Evolutionary conservation across 1,284 basidiomycete genomes (phyloP).

Genomic region (Inonotus obliquus): DNA sequence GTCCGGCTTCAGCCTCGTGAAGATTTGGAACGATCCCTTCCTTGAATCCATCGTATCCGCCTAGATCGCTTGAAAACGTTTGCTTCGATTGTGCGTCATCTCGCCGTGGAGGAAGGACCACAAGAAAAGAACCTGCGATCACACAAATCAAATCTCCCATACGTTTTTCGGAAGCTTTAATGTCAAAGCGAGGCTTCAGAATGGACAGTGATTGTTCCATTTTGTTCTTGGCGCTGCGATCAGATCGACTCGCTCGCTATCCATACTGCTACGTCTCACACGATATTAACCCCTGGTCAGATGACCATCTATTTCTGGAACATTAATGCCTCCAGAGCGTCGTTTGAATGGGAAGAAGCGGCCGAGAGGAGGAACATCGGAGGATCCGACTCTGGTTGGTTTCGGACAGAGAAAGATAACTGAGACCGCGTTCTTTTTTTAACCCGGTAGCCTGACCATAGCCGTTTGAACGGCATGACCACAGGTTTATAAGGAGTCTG

Average conservation of each 20-base stretch:
- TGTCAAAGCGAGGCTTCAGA: background rate
- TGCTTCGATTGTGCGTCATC: background rate
- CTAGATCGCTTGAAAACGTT: background rate
- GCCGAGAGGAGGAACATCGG: constrained; percentile 13
- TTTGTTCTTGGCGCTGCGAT: background rate
- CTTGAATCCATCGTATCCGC: background rate
- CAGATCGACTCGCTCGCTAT: background rate
- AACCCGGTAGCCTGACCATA: background rate
- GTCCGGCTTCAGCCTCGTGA: too few species aligned
- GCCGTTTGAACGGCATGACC: background rate
- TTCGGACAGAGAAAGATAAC: background rate
- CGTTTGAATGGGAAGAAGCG: background rate
- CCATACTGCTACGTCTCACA: background rate
- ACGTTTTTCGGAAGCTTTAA: background rate
- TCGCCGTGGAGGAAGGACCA: background rate
- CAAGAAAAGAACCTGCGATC: background rate
- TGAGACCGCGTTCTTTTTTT: background rate
- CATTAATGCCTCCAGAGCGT: background rate
- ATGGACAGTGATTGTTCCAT: background rate
- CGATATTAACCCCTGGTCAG: background rate
- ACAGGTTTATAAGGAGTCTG: constrained; percentile 1
- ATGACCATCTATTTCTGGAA: constrained; percentile 1
- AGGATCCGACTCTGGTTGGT: background rate
- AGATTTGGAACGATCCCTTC: background rate
- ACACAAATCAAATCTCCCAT: background rate